Percentiles rank a stretch among this genome's conserved stretches.
Conservation (phyloP, 257 asterid genomes). For the Scutellaria baicalensis region DNA sequence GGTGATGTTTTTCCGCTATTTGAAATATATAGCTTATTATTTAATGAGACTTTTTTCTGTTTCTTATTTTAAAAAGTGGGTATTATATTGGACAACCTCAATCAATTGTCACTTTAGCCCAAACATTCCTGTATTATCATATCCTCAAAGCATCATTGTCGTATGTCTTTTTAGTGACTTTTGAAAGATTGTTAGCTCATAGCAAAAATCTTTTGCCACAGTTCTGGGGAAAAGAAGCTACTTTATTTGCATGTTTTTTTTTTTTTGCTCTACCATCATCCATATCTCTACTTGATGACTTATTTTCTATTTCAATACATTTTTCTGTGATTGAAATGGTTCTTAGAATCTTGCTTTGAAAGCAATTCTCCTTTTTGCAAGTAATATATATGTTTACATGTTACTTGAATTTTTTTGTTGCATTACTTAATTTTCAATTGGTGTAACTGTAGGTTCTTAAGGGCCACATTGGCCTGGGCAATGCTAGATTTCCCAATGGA, state of each 20-base stretch:
- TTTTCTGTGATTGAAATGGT: not conserved
- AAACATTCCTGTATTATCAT: not conserved
- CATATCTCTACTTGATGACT: not conserved
- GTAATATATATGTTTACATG: not conserved
- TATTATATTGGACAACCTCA: slow-evolving; percentile 5
- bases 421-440: not conserved
- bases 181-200: not conserved
- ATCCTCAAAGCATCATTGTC: not conserved
- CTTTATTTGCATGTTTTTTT: not conserved
- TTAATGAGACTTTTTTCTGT: too few relatives aligned
- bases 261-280: not conserved
- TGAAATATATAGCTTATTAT: too few relatives aligned
- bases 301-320: not conserved
- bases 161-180: not conserved
- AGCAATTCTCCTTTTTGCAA: not conserved
- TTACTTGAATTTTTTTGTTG: too few relatives aligned
- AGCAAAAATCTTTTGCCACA: not conserved
- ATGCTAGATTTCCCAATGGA: slow-evolving; percentile 92
- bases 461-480: slow-evolving; percentile 92
- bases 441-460: slow-evolving; percentile 72
- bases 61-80: not conserved
- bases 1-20: not conserved
- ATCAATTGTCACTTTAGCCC: not conserved
- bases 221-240: not conserved
- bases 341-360: not conserved